Percentiles rank a stretch among this genome's conserved stretches.
These are phyloP conservation scores for Gastrolobium villosum DNA, from an alignment of 306 rosid species.

Conservation along the genomic window DNA sequence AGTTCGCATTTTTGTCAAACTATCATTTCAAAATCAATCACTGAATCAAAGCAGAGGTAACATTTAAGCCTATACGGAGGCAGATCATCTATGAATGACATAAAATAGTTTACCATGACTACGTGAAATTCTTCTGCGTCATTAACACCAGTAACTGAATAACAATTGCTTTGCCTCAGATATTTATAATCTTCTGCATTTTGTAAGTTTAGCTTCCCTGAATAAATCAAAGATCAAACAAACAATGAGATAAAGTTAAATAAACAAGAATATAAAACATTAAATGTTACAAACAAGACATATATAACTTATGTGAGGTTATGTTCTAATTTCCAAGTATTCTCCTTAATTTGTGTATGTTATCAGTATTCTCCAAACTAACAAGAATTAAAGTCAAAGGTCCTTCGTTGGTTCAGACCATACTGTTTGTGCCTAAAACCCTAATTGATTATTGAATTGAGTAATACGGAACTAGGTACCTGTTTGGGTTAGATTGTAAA, in stretches of 20 bases:
- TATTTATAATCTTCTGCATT: slow-evolving; percentile 78
- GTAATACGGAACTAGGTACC: background rate
- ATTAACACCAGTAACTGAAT: slow-evolving; percentile 74
- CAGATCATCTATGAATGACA: slow-evolving; percentile 32
- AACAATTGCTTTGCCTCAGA: slow-evolving; percentile 84
- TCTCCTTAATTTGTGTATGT: slow-evolving; percentile 11
- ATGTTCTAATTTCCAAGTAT: slow-evolving; percentile 23
- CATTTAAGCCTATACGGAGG: slow-evolving; percentile 6
- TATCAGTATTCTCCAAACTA: slow-evolving; percentile 11
- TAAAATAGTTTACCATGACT: slow-evolving; percentile 67
- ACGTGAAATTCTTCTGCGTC: slow-evolving; percentile 80
- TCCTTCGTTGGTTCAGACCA: background rate
- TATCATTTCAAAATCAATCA: slow-evolving; percentile 12
- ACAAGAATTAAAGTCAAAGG: slow-evolving; percentile 16
- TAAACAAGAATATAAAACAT: slow-evolving; percentile 22
- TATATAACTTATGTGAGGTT: slow-evolving; percentile 11
- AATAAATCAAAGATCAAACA: slow-evolving; percentile 42
- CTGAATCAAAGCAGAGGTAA: slow-evolving; percentile 22
- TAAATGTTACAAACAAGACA: slow-evolving; percentile 2
- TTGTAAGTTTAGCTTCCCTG: slow-evolving; percentile 79
- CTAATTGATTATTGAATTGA: slow-evolving; percentile 18
- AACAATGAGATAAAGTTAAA: slow-evolving; percentile 29
- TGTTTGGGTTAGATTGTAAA: slow-evolving; percentile 17
- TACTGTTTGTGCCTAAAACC: background rate
- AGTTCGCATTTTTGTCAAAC: slow-evolving; percentile 43